A percentile compares a stretch with the other conserved stretches of the same genome.
Conservation (phyloP, 768 basidiomycete genomes). For the Cystofilobasidium capitatum region DNA sequence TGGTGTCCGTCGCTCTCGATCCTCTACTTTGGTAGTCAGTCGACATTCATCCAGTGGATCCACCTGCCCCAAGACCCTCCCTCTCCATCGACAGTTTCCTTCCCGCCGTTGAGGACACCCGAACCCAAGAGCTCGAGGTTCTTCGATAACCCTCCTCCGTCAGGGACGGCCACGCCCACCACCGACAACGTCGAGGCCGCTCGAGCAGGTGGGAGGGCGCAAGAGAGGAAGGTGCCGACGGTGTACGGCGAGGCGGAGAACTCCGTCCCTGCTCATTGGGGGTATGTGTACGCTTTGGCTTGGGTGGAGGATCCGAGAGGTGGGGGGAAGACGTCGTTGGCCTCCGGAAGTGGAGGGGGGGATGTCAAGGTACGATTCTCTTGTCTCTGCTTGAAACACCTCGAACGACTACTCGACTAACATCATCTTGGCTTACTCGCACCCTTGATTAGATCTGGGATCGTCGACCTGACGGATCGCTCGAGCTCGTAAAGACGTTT, state of each 20-base stretch:
- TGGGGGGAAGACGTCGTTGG: conserved; percentile 3
- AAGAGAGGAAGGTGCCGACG: not conserved
- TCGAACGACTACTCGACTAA: no score
- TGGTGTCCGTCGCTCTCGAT: conserved; percentile 6
- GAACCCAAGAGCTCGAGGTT: conserved; percentile 9
- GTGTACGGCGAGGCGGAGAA: conserved; percentile 2
- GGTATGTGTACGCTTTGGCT: conserved; percentile 20
- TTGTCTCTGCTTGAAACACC: no score
- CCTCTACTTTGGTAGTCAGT: conserved; percentile 25
- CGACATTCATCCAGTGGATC: conserved; percentile 27
- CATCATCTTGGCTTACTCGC: not conserved
- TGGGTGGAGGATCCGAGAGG: conserved; percentile 1
- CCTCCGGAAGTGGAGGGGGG: conserved; percentile 17
- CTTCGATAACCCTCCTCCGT: conserved; percentile 8
- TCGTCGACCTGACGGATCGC: not conserved
- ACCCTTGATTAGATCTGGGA: conserved; percentile 18
- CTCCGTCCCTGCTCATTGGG: conserved; percentile 15
- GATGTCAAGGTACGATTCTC: conserved; percentile 15
- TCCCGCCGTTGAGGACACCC: not conserved
- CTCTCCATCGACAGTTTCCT: not conserved
- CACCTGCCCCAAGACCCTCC: conserved; percentile 11
- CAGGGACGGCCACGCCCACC: not conserved
- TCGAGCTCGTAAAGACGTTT: conserved; percentile 1
- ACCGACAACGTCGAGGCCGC: not conserved
- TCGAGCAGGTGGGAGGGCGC: not conserved